A percentile compares a stretch with the other conserved stretches of the same genome.
Evolutionary conservation across 169 alveolate genomes (phyloP).

Genomic region (Plasmodium adleri): DNA sequence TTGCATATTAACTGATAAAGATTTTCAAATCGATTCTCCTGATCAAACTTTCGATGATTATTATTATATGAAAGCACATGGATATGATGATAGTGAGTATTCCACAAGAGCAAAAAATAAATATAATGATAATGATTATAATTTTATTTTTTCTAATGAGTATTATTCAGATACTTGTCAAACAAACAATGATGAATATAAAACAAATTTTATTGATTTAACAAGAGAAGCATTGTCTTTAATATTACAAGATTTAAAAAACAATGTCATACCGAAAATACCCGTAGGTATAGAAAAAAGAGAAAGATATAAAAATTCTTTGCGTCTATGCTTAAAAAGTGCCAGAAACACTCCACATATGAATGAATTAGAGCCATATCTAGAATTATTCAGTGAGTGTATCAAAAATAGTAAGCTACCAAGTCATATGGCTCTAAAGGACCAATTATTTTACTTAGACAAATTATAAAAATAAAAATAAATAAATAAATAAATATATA

Average conservation of each 20-base stretch:
- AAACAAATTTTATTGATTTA: conserved; percentile 60
- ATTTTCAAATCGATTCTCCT: conserved; percentile 66
- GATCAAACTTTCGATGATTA: conserved; percentile 45
- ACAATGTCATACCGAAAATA: conserved; percentile 60
- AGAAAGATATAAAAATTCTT: conserved; percentile 57
- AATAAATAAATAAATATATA: not conserved
- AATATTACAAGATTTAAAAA: conserved; percentile 61
- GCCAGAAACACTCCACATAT: conserved; percentile 51
- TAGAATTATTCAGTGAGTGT: conserved; percentile 69
- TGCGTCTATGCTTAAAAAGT: conserved; percentile 64
- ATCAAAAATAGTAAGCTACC: conserved; percentile 54
- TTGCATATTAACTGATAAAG: conserved; percentile 58
- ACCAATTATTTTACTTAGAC: conserved; percentile 58
- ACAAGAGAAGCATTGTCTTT: conserved; percentile 68
- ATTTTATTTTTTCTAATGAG: conserved; percentile 36
- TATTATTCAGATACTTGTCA: conserved; percentile 47
- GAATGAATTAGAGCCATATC: conserved; percentile 68
- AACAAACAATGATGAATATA: conserved; percentile 30
- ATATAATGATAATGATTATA: conserved; percentile 25
- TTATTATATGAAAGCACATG: conserved; percentile 12
- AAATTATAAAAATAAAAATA: conserved; percentile 15
- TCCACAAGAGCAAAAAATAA: conserved; percentile 3
- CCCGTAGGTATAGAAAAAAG: conserved; percentile 74
- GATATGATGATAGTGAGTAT: conserved; percentile 37
- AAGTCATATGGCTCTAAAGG: conserved; percentile 58